These are phyloP conservation scores for Malbranchea cinnamomea DNA, from an alignment of 2,329 filamentous ascomycete genomes.

Conservation along the genomic window DNA sequence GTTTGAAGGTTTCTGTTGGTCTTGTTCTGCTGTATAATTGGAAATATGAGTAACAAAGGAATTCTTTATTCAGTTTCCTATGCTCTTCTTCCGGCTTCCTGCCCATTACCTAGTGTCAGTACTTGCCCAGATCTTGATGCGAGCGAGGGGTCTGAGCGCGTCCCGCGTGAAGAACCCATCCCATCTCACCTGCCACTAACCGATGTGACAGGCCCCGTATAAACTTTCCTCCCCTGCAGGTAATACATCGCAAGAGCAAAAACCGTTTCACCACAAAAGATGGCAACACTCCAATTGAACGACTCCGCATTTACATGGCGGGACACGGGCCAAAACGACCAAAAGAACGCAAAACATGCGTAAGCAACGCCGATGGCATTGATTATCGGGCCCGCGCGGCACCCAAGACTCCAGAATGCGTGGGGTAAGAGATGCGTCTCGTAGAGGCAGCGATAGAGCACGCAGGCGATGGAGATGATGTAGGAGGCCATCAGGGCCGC, in stretches of 20 bases:
- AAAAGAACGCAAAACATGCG: constrained; percentile 8
- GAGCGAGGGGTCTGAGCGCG: too few species aligned
- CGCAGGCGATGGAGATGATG: constrained; percentile 32
- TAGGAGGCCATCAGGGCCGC: constrained; percentile 27
- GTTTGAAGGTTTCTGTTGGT: too few species aligned
- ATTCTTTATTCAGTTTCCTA: too few species aligned
- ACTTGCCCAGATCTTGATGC: too few species aligned
- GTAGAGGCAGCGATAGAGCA: constrained; percentile 28
- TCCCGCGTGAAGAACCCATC: too few species aligned
- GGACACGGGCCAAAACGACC: constrained; percentile 9
- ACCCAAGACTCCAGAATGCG: constrained; percentile 32
- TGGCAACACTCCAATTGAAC: constrained; percentile 22
- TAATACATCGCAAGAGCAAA: constrained; percentile 27
- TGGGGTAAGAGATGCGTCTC: constrained; percentile 29
- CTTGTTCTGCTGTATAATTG: too few species aligned
- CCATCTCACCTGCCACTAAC: constrained; percentile 2
- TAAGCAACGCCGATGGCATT: constrained; percentile 8
- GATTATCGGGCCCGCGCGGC: constrained; percentile 15
- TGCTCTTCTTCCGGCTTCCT: too few species aligned
- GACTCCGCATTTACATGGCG: constrained; percentile 3
- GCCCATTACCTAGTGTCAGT: too few species aligned
- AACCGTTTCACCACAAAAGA: constrained; percentile 26
- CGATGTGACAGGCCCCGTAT: constrained; percentile 15
- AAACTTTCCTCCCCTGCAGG: constrained; percentile 17
- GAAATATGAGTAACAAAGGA: too few species aligned